Conservation (phyloP, 345 rosid genomes). For the Luvunga scandens region DNA sequence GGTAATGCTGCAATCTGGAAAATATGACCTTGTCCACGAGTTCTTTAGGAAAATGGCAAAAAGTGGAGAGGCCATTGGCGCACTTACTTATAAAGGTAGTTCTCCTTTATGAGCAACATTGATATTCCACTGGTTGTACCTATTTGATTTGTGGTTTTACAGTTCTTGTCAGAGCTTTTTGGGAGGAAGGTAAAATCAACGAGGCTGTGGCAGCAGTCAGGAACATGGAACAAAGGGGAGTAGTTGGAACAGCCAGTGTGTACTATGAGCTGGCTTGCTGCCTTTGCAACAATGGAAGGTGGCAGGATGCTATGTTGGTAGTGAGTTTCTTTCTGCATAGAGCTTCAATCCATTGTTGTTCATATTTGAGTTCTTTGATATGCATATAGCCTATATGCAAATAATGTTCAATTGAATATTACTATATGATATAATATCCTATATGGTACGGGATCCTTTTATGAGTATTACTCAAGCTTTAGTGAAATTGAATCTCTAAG, state of each 20-base stretch:
- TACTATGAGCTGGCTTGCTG: slow-evolving; percentile 90
- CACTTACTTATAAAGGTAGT: slow-evolving; percentile 79
- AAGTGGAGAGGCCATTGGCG: slow-evolving; percentile 69
- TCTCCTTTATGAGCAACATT: not conserved
- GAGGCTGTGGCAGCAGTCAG: slow-evolving; percentile 80
- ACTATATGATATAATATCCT: no score
- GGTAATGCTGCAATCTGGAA: slow-evolving; percentile 92
- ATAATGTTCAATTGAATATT: no score
- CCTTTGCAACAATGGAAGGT: slow-evolving; percentile 76
- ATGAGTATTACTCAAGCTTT: not conserved
- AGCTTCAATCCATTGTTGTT: not conserved
- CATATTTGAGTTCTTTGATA: slow-evolving; percentile 1
- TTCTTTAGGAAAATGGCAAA: slow-evolving; percentile 71
- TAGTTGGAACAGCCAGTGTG: slow-evolving; percentile 76
- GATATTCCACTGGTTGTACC: slow-evolving; percentile 11
- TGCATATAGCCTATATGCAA: not conserved
- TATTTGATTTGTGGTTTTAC: slow-evolving; percentile 21
- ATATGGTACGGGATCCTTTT: not conserved
- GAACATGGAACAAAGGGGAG: slow-evolving; percentile 88
- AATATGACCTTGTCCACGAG: slow-evolving; percentile 71
- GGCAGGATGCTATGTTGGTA: slow-evolving; percentile 80
- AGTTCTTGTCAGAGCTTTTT: slow-evolving; percentile 84
- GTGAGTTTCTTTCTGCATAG: slow-evolving; percentile 34
- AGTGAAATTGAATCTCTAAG: not conserved
- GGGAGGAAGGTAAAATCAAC: slow-evolving; percentile 78